Base-by-base conservation (phyloP, 495 filamentous ascomycete genomes). In the Hyphodiscus hymeniophilus region DNA sequence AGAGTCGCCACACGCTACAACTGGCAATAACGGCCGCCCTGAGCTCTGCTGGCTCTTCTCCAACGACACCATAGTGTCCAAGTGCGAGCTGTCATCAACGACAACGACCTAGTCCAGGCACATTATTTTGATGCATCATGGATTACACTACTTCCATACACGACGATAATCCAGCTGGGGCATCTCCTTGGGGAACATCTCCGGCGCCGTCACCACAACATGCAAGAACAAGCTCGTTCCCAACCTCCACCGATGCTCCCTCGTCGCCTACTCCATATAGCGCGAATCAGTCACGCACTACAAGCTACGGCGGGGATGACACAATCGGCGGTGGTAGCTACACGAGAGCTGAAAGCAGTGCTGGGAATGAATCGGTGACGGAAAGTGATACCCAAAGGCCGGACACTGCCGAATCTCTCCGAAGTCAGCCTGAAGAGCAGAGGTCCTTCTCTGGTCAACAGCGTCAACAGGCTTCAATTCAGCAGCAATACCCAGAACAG, bases 81-180 rank as follows among this genome's bases (percentile, higher is more conserved):
- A 38, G 12, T 17, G 15, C 26, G 18, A 16, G 40, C 51, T 18
- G 20, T 11, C 5, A 28, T 28, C 26, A 28, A 28, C 12, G 12
- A n/a, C 12, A 13, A n/a, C 17, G n/a, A 3, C 17, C 28, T 33
- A 34, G 34, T 7, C 23, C 24, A 16, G 18, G 17, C 28, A 38
- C 10, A 34, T n/a, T 28, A 30, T 13, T 38, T n/a, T n/a, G 11
- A 22, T 22, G 38, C 12, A 62, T 43, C 40, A 95, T 95, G 89
- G 89, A 95, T 66, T 95, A 92, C 66, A 87, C 87, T 42, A 65
- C 82, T 44, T 75, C 87, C 21, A 79, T 84, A 58, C 65, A 78
- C 55, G 88, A 92, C 63, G 85, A 89, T 7, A 70, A 87, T 55
- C 75, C 80, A 10, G 72, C 68, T 17, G 88, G 77, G 22, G 61